Conservation (phyloP, 371 early-diverging fungal genomes). For the Apophysomyces sp. region DNA sequence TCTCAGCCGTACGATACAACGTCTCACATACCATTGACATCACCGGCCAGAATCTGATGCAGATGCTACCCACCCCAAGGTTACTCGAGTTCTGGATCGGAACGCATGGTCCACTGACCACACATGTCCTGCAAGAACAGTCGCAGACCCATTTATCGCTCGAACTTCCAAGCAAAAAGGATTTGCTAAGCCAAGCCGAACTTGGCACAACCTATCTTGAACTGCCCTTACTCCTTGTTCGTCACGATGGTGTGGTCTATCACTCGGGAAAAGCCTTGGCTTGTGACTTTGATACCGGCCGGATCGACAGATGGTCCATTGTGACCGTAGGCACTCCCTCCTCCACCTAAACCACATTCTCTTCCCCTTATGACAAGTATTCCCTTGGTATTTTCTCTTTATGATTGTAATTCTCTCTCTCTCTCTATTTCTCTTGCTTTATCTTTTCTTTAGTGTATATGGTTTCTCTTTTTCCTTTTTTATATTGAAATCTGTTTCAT, state of each 20-base stretch:
- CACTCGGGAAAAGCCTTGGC: slow-evolving; percentile 32
- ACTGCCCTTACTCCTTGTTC: slow-evolving; percentile 32
- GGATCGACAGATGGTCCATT: slow-evolving; percentile 23
- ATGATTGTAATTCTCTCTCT: background rate
- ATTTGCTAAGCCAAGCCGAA: slow-evolving; percentile 13
- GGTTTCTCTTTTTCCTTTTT: background rate
- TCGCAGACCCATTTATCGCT: slow-evolving; percentile 7
- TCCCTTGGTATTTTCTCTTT: background rate
- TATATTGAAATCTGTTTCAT: background rate
- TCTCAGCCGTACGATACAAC: slow-evolving; percentile 24
- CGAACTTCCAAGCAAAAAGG: slow-evolving; percentile 28
- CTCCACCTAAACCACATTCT: slow-evolving; percentile 1
- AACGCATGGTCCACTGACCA: slow-evolving; percentile 30
- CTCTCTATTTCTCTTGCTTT: background rate
- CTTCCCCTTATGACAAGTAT: background rate
- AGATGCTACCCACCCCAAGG: slow-evolving; percentile 12
- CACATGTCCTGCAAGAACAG: slow-evolving; percentile 7
- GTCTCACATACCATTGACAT: slow-evolving; percentile 25
- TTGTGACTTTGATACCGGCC: slow-evolving; percentile 21
- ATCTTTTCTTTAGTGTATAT: too few species aligned
- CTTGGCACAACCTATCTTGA: slow-evolving; percentile 25
- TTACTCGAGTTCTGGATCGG: slow-evolving; percentile 43
- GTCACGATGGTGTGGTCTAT: slow-evolving; percentile 42
- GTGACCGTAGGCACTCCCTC: slow-evolving; percentile 2
- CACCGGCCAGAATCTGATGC: slow-evolving; percentile 32